Percentiles rank a stretch among this genome's conserved stretches.
These are phyloP conservation scores for Neoboletus magnificus DNA, from an alignment of 768 basidiomycete species.

Conservation along the genomic window DNA sequence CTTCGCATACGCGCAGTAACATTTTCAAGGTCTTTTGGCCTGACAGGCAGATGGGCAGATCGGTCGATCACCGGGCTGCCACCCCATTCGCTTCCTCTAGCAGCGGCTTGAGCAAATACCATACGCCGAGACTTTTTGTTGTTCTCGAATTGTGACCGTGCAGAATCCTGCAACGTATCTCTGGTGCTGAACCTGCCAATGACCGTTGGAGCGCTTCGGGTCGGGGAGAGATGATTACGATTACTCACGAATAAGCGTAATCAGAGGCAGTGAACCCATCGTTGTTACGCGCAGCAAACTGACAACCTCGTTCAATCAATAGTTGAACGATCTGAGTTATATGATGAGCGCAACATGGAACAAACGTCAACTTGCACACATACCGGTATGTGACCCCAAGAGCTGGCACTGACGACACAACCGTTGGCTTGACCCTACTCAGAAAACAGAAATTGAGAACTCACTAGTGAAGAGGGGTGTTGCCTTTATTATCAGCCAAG, in stretches of 20 bases:
- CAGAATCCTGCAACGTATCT: constrained; percentile 79
- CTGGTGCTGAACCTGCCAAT: constrained; percentile 60
- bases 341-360: constrained; percentile 11
- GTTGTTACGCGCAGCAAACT: constrained; percentile 79
- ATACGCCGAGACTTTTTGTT: constrained; percentile 74
- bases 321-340: constrained; percentile 67
- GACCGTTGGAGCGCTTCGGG: constrained; percentile 1
- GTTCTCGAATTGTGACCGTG: constrained; percentile 70
- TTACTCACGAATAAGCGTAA: constrained; percentile 64
- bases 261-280: constrained; percentile 90
- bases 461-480: constrained; percentile 91
- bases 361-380: constrained; percentile 25
- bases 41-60: constrained; percentile 46
- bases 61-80: constrained; percentile 39
- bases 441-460: constrained; percentile 27
- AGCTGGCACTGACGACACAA: constrained; percentile 60
- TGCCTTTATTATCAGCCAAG: constrained; percentile 86
- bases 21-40: constrained; percentile 39
- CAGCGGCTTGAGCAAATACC: constrained; percentile 71
- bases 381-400: constrained; percentile 83
- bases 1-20: constrained; percentile 63
- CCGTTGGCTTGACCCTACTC: constrained; percentile 5
- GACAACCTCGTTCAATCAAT: constrained; percentile 86
- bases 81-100: constrained; percentile 61
- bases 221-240: neutral